A percentile compares a stretch with the other conserved stretches of the same genome.
phyloP scores from a whole-genome alignment of 371 early-diverging fungal genomes.

The Haplosporangium sp. region DNA sequence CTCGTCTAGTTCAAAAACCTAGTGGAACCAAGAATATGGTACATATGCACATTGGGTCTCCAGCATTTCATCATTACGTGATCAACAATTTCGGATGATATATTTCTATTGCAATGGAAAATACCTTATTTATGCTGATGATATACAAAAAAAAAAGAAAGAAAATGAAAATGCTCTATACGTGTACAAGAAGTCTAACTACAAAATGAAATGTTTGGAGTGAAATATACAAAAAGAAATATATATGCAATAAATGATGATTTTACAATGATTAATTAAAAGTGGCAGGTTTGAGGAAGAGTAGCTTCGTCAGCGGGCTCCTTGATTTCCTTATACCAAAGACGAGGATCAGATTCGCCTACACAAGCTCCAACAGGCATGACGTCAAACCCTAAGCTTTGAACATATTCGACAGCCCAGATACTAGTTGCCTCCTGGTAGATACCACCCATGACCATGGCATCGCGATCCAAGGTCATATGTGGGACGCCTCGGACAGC shows the following conservation, averaged over 20 bases:
- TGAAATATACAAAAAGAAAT: not conserved
- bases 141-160: no score
- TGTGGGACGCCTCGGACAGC: constrained; percentile 32
- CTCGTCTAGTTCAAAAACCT: no score
- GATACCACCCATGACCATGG: constrained; percentile 28
- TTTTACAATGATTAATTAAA: not conserved
- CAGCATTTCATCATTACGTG: no score
- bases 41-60: no score
- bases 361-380: constrained; percentile 36
- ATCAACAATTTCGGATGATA: no score
- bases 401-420: constrained; percentile 46
- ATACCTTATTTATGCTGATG: no score
- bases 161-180: no score
- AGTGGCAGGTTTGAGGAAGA: constrained; percentile 21
- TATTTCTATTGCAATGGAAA: no score
- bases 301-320: constrained; percentile 7
- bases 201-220: no score
- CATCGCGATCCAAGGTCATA: constrained; percentile 26
- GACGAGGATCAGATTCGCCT: constrained; percentile 28
- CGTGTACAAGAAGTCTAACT: no score
- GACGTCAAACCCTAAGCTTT: constrained; percentile 23
- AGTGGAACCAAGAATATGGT: no score
- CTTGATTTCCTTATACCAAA: constrained; percentile 41
- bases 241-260: no score
- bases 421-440: constrained; percentile 33